These are phyloP conservation scores for Chlamydomonas asymmetrica DNA, from an alignment of 139 green algal species.

Conservation along the genomic window DNA sequence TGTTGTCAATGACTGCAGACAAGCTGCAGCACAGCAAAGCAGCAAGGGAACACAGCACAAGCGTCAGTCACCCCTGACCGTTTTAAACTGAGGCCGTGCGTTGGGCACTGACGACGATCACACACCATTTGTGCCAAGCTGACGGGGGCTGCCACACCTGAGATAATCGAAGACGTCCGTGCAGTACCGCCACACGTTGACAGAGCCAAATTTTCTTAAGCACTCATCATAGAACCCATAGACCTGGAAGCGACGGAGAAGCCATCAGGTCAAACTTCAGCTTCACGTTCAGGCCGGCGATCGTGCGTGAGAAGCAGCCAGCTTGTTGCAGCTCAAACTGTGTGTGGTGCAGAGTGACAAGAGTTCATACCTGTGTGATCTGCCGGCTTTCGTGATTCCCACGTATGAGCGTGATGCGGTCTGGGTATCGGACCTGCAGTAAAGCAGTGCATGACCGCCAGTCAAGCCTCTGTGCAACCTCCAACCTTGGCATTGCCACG, in stretches of 20 bases:
- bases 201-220: constrained; percentile 97
- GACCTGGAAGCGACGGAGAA: constrained; percentile 61
- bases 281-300: background rate
- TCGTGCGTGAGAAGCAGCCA: too few relatives aligned
- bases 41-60: too few relatives aligned
- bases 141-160: constrained; percentile 67
- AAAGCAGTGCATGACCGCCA: background rate
- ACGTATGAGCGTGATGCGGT: constrained; percentile 94
- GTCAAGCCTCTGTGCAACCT: background rate
- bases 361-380: constrained; percentile 98
- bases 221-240: constrained; percentile 99
- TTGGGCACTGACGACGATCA: too few relatives aligned
- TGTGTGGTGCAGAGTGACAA: background rate
- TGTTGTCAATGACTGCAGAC: constrained; percentile 88
- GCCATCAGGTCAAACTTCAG: background rate
- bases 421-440: constrained; percentile 87
- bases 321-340: too few relatives aligned
- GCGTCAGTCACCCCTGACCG: too few relatives aligned
- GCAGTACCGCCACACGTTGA: constrained; percentile 99
- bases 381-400: constrained; percentile 98
- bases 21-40: constrained; percentile 42
- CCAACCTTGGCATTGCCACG: background rate
- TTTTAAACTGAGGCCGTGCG: too few relatives aligned
- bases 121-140: too few relatives aligned
- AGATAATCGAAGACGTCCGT: constrained; percentile 99